Evolutionary conservation across 441 rosid genomes (phyloP).

Genomic region (Eutrema salsugineum): DNA sequence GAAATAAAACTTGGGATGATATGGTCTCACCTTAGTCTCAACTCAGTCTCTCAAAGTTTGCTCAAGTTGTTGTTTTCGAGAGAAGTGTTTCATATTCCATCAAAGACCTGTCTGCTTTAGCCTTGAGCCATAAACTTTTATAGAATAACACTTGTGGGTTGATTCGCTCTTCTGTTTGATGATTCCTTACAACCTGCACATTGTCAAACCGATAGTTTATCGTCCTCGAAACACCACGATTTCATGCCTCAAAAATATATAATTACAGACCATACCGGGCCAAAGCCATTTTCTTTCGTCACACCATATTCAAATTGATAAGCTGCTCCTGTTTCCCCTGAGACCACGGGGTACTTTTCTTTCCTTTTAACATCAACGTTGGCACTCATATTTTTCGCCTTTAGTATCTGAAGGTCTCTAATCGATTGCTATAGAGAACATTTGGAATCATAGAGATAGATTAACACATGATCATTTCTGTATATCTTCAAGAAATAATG

Average conservation of each 20-base stretch:
- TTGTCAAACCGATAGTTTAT: conserved; percentile 2
- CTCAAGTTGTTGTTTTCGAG: conserved; percentile 10
- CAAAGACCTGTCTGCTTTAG: conserved; percentile 33
- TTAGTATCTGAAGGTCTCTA: conserved; percentile 25
- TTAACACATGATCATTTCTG: conserved; percentile 9
- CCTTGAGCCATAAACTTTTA: conserved; percentile 36
- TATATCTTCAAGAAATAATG: conserved; percentile 6
- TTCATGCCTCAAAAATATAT: not conserved
- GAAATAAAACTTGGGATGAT: not conserved
- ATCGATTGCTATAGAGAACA: conserved; percentile 16
- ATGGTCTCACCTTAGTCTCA: conserved; percentile 22
- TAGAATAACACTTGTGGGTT: conserved; percentile 26
- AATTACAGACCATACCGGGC: conserved; percentile 15
- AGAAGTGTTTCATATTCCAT: conserved; percentile 30
- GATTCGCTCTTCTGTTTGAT: conserved; percentile 16
- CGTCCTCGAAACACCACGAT: not conserved
- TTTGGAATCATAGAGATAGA: conserved; percentile 4
- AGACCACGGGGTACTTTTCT: conserved; percentile 11
- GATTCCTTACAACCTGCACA: conserved; percentile 26
- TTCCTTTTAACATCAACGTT: conserved; percentile 20
- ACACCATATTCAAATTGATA: conserved; percentile 11
- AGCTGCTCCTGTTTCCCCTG: not conserved
- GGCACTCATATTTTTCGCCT: conserved; percentile 1
- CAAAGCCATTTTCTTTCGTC: conserved; percentile 16
- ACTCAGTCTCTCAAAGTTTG: not conserved